Evolutionary conservation across 2,329 filamentous ascomycete genomes (phyloP).

Genomic region (Nannizziopsis arthrosporioides): DNA sequence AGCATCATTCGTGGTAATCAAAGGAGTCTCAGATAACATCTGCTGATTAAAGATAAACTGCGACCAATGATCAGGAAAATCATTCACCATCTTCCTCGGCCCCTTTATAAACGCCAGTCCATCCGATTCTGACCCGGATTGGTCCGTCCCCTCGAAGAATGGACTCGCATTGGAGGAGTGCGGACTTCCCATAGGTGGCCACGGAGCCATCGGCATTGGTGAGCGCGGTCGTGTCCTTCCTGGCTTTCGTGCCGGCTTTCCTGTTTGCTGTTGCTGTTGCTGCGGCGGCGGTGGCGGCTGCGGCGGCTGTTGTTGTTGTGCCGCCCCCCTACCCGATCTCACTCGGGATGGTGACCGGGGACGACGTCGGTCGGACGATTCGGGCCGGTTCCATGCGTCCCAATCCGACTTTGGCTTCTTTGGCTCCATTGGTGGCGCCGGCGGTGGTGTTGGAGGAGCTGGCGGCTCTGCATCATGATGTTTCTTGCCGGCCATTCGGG

Average conservation of each 20-base stretch:
- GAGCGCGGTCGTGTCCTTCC: slow-evolving; percentile 6
- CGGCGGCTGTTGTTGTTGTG: neutral
- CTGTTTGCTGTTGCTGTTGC: neutral
- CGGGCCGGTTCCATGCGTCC: too few relatives aligned
- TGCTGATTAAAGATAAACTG: slow-evolving; percentile 27
- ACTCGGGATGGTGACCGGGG: too few relatives aligned
- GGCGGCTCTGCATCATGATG: neutral
- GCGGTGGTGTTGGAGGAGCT: neutral
- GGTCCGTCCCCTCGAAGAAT: neutral
- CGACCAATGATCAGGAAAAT: slow-evolving; percentile 34
- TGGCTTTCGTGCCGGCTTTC: slow-evolving; percentile 11
- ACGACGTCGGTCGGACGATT: too few relatives aligned
- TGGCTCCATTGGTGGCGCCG: neutral
- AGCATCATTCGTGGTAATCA: slow-evolving; percentile 22
- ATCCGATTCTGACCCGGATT: neutral
- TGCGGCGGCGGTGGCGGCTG: too few relatives aligned
- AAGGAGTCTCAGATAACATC: slow-evolving; percentile 20
- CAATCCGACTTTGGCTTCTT: too few relatives aligned
- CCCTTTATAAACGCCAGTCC: neutral
- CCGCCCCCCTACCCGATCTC: too few relatives aligned
- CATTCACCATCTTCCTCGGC: slow-evolving; percentile 18
- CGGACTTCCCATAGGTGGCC: slow-evolving; percentile 14
- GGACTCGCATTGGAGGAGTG: slow-evolving; percentile 1
- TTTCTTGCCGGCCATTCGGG: neutral
- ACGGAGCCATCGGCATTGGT: slow-evolving; percentile 23